These are phyloP conservation scores for Dipodascopsis uninucleata DNA, from an alignment of 805 yeast genomes.

Conservation along the genomic window DNA sequence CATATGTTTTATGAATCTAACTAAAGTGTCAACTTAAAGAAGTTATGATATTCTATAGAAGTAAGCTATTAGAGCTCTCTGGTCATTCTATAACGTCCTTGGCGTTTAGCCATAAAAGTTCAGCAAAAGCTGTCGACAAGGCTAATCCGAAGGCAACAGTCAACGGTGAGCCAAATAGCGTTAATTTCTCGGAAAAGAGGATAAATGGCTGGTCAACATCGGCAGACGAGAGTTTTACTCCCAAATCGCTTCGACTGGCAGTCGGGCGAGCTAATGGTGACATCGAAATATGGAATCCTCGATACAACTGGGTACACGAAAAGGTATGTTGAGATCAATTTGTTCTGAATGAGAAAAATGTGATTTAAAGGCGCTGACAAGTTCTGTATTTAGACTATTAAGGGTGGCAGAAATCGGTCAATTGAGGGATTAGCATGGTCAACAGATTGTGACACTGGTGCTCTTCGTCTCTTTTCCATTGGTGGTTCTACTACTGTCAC, in stretches of 20 bases:
- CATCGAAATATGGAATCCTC: slow-evolving; percentile 92
- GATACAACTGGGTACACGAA: slow-evolving; percentile 74
- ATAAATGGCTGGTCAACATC: too few relatives aligned
- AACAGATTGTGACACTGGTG: slow-evolving; percentile 35
- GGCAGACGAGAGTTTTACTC: slow-evolving; percentile 43
- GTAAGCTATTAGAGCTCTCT: slow-evolving; percentile 83
- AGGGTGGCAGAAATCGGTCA: slow-evolving; percentile 78
- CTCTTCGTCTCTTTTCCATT: slow-evolving; percentile 76
- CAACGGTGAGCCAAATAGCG: too few relatives aligned
- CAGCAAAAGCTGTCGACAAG: slow-evolving; percentile 44
- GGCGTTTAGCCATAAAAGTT: slow-evolving; percentile 52
- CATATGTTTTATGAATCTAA: not conserved
- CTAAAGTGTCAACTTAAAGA: not conserved
- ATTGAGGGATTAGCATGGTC: slow-evolving; percentile 90
- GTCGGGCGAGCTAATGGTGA: slow-evolving; percentile 93
- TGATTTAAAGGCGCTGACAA: slow-evolving; percentile 27
- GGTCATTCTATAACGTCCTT: slow-evolving; percentile 81
- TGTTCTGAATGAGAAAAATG: slow-evolving; percentile 9
- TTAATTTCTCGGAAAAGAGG: too few relatives aligned
- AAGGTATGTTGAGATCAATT: slow-evolving; percentile 13
- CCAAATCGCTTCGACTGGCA: slow-evolving; percentile 67
- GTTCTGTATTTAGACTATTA: slow-evolving; percentile 41
- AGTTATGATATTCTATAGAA: slow-evolving; percentile 78
- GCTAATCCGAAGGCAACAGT: too few relatives aligned
- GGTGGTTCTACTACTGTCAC: slow-evolving; percentile 91